phyloP scores from a whole-genome alignment of 176 grass and related monocot species.

The Echinochloa phyllopogon region DNA sequence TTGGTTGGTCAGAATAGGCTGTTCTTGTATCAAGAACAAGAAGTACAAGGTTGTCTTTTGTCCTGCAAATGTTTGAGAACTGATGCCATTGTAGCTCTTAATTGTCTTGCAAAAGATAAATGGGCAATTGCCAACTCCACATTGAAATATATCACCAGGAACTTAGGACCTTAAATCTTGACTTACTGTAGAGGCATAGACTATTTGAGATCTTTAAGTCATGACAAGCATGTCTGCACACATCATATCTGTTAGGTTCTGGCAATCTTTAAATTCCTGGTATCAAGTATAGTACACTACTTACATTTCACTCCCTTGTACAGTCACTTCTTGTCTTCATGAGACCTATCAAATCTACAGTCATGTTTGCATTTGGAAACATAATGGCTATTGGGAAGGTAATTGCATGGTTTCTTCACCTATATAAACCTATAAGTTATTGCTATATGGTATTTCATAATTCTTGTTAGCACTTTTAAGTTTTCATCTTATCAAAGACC shows the following conservation, averaged over 20 bases:
- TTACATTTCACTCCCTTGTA: slow-evolving; percentile 38
- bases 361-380: slow-evolving; percentile 87
- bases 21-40: not conserved
- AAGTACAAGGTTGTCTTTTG: no score
- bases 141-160: not conserved
- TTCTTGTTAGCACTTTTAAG: not conserved
- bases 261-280: not conserved
- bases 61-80: not conserved
- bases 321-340: slow-evolving; percentile 75
- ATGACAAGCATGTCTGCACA: not conserved
- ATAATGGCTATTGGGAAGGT: slow-evolving; percentile 82
- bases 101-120: not conserved
- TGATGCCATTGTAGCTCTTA: slow-evolving; percentile 11
- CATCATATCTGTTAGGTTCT: no score
- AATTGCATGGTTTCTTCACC: slow-evolving; percentile 20
- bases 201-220: not conserved
- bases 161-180: not conserved
- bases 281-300: not conserved
- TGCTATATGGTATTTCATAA: slow-evolving; percentile 4
- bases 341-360: slow-evolving; percentile 73
- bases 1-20: not conserved
- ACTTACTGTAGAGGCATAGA: not conserved
- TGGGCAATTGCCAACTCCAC: not conserved
- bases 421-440: not conserved
- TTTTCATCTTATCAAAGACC: not conserved